These are phyloP conservation scores for Diaporthe ilicicola DNA, from an alignment of 2,329 filamentous ascomycete genomes.

Conservation along the genomic window DNA sequence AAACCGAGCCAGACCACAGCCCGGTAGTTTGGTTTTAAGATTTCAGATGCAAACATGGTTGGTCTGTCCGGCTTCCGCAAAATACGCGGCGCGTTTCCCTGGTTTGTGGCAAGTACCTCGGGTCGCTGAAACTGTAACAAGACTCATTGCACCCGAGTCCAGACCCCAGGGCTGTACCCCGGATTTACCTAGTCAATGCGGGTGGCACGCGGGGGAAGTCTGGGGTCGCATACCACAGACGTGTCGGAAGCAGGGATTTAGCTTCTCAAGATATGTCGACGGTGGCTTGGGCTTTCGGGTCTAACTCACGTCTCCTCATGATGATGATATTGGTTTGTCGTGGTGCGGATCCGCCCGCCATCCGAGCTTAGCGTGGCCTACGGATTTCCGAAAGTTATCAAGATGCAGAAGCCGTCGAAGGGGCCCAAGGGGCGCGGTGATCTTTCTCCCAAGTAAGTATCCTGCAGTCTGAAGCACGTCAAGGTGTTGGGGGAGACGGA, in stretches of 20 bases:
- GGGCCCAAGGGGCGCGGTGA: background rate
- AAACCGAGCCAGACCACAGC: background rate
- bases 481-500: background rate
- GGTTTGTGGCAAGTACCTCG: background rate
- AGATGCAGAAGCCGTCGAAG: background rate
- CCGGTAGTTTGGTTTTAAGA: background rate
- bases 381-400: background rate
- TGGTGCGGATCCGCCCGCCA: conserved; percentile 21
- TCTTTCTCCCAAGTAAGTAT: background rate
- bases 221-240: background rate
- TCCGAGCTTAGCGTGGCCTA: background rate
- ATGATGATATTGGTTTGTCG: background rate
- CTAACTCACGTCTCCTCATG: background rate
- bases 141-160: background rate
- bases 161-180: background rate
- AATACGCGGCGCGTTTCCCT: background rate
- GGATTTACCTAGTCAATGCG: conserved; percentile 7
- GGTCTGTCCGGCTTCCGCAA: conserved; percentile 4
- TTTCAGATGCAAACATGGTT: background rate
- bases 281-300: background rate
- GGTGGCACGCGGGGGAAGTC: conserved; percentile 11
- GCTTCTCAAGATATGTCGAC: background rate
- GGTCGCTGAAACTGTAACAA: background rate
- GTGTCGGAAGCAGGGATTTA: background rate
- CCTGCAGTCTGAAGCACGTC: background rate